These are phyloP conservation scores for Collybia mongolica DNA, from an alignment of 768 basidiomycete genomes.

Conservation along the genomic window DNA sequence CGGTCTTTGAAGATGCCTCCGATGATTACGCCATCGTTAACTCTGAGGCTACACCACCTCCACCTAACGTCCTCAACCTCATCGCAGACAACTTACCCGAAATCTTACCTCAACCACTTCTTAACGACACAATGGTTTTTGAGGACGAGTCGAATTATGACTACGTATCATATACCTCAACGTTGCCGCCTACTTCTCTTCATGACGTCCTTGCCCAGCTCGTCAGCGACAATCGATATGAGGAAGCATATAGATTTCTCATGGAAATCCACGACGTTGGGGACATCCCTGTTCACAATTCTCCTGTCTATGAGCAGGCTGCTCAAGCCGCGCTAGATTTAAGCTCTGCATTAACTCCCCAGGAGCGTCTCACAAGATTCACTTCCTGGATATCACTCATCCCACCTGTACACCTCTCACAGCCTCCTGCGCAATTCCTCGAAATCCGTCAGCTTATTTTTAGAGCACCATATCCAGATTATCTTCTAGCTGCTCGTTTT, in stretches of 20 bases:
- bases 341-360: neutral
- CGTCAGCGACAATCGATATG: constrained; percentile 17
- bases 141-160: constrained; percentile 27
- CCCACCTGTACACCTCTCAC: constrained; percentile 16
- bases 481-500: constrained; percentile 26
- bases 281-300: constrained; percentile 24
- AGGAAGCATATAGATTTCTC: constrained; percentile 28
- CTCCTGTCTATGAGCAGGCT: constrained; percentile 24
- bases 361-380: constrained; percentile 17
- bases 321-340: constrained; percentile 21
- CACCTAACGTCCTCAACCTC: constrained; percentile 20
- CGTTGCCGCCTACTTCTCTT: constrained; percentile 3
- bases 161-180: constrained; percentile 14
- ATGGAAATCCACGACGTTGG: constrained; percentile 28
- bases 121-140: constrained; percentile 25
- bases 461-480: constrained; percentile 18
- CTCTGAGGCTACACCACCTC: constrained; percentile 8
- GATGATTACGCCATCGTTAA: constrained; percentile 26
- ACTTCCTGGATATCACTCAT: constrained; percentile 33
- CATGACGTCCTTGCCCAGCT: constrained; percentile 19
- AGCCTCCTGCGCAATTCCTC: constrained; percentile 10
- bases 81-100: constrained; percentile 28
- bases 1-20: constrained; percentile 28
- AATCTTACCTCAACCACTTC: constrained; percentile 23
- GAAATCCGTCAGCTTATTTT: constrained; percentile 23